These are phyloP conservation scores for Pachyrhizus erosus DNA, from an alignment of 306 rosid species.

Conservation along the genomic window DNA sequence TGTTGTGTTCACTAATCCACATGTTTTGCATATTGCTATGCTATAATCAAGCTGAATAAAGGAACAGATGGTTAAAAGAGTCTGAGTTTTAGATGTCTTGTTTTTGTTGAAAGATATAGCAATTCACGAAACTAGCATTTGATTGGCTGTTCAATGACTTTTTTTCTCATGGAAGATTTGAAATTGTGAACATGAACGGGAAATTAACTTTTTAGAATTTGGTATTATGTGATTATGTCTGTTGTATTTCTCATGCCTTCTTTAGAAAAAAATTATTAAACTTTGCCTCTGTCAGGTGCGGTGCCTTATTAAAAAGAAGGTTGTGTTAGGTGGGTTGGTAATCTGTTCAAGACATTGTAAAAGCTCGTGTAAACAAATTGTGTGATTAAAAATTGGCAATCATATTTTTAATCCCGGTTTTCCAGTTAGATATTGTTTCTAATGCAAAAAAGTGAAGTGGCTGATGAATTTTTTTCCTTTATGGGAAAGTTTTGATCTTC, in stretches of 20 bases:
- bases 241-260: not conserved
- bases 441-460: not conserved
- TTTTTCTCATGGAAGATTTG: not conserved
- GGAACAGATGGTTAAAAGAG: not conserved
- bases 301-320: not conserved
- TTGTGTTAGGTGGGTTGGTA: not conserved
- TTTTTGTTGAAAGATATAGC: constrained; percentile 16
- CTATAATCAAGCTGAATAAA: not conserved
- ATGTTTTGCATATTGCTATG: constrained; percentile 5
- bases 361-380: not conserved
- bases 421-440: constrained; percentile 25
- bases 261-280: not conserved
- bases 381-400: not conserved
- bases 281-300: not conserved
- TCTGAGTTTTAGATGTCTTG: constrained; percentile 30
- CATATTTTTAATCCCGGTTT: not conserved
- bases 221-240: not conserved
- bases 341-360: not conserved
- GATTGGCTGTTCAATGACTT: constrained; percentile 1
- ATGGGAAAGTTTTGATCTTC: not conserved
- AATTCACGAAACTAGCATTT: not conserved
- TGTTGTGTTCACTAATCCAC: not conserved
- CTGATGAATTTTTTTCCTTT: not conserved
- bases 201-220: not conserved
- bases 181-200: not conserved